A percentile compares a stretch with the other conserved stretches of the same genome.
These are phyloP conservation scores for Sporothrix euskadiensis DNA, from an alignment of 2,329 filamentous ascomycete species.

Conservation along the genomic window DNA sequence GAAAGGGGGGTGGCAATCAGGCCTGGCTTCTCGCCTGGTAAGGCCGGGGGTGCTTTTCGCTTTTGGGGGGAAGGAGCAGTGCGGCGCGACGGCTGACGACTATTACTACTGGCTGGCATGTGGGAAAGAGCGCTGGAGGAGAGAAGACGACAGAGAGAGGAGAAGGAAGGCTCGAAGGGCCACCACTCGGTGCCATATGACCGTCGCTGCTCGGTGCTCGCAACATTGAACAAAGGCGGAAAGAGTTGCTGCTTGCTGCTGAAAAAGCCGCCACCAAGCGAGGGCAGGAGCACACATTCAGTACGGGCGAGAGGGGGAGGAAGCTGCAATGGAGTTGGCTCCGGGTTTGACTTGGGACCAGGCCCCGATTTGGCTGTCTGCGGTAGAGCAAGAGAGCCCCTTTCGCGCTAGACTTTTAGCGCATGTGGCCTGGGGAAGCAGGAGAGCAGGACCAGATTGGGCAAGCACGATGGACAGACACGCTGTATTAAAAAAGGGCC, in stretches of 20 bases:
- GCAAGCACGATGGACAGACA: background rate
- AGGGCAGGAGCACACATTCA: background rate
- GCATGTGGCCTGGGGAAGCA: background rate
- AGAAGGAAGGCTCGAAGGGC: background rate
- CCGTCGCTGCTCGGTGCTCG: background rate
- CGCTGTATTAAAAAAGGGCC: background rate
- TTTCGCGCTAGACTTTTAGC: conserved; percentile 9
- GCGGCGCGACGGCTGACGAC: conserved; percentile 6
- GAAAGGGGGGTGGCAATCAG: background rate
- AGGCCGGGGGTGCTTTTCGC: background rate
- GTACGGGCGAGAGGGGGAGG: background rate
- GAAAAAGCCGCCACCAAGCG: conserved; percentile 6
- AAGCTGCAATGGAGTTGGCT: background rate
- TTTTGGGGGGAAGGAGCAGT: background rate
- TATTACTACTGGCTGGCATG: background rate
- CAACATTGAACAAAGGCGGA: background rate
- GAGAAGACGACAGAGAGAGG: background rate
- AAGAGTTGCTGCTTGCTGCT: background rate
- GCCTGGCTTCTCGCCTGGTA: background rate
- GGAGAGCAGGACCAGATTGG: background rate
- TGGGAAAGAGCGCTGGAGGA: background rate
- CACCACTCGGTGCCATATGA: background rate
- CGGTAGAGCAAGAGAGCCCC: background rate
- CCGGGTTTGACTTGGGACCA: background rate
- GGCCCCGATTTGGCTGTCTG: background rate